These are phyloP conservation scores for Erythrophleum ivorense DNA, from an alignment of 331 rosid genomes.

Conservation along the genomic window DNA sequence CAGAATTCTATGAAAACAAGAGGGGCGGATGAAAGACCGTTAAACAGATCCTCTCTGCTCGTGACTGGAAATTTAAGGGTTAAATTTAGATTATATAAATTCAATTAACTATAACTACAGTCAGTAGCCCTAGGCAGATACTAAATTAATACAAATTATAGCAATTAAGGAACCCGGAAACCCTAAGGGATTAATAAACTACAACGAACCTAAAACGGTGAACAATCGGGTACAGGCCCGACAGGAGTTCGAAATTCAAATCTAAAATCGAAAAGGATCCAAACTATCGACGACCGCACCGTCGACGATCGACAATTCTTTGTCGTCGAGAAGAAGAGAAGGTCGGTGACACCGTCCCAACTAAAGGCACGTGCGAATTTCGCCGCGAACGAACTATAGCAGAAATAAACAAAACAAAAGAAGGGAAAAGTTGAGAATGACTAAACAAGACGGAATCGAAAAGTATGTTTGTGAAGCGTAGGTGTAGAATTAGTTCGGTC, in stretches of 20 bases:
- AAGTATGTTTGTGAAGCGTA: neutral
- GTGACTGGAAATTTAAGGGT: conserved; percentile 30
- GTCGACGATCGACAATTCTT: conserved; percentile 44
- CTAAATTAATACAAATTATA: conserved; percentile 33
- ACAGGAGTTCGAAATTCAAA: conserved; percentile 16
- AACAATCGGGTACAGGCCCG: conserved; percentile 30
- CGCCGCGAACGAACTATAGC: conserved; percentile 45
- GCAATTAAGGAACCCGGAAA: conserved; percentile 29
- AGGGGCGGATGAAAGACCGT: neutral
- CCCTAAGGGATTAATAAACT: conserved; percentile 40
- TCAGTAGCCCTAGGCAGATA: conserved; percentile 19
- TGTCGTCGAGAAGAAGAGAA: conserved; percentile 38
- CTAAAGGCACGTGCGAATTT: conserved; percentile 57
- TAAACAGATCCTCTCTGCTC: conserved; percentile 27
- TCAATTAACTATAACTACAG: conserved; percentile 29
- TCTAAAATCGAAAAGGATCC: neutral
- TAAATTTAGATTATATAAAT: conserved; percentile 19
- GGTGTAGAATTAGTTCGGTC: too few relatives aligned
- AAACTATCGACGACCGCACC: conserved; percentile 27
- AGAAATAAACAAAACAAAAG: conserved; percentile 28
- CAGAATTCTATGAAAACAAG: conserved; percentile 2
- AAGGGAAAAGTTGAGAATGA: neutral
- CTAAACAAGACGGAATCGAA: neutral
- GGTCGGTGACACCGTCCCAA: conserved; percentile 52
- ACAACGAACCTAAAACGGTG: conserved; percentile 44